phyloP scores from a whole-genome alignment of 2,329 filamentous ascomycete species.

The Teratosphaeria viscida region DNA sequence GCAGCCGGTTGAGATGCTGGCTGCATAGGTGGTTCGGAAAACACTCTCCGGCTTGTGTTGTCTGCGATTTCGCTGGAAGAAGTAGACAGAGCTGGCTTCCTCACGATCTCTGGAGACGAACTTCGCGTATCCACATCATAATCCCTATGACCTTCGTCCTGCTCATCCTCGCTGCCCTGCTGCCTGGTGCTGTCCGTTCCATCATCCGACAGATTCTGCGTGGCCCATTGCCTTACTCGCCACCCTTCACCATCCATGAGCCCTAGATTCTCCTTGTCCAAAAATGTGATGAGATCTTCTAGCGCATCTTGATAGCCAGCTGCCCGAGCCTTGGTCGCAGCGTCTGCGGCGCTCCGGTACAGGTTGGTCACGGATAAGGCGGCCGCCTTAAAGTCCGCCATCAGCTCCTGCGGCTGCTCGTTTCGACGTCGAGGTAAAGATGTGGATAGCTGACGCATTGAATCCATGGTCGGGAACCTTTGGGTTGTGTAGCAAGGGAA shows the following conservation, averaged over 20 bases:
- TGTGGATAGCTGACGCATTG: conserved; percentile 53
- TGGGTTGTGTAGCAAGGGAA: neutral
- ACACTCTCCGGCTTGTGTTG: conserved; percentile 11
- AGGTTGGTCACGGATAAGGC: conserved; percentile 91
- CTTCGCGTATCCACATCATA: conserved; percentile 45
- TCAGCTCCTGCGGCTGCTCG: conserved; percentile 40
- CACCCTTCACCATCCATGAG: conserved; percentile 68
- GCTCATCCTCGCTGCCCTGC: conserved; percentile 52
- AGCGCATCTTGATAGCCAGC: conserved; percentile 91
- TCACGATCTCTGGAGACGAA: conserved; percentile 23
- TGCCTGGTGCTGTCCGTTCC: conserved; percentile 16
- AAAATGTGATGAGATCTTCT: conserved; percentile 74
- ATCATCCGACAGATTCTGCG: conserved; percentile 57
- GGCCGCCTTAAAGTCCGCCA: conserved; percentile 84
- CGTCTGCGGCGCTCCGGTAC: conserved; percentile 79
- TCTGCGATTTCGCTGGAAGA: conserved; percentile 15
- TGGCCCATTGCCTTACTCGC: conserved; percentile 55
- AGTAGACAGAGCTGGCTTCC: conserved; percentile 13
- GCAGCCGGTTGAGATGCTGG: conserved; percentile 7
- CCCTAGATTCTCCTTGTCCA: conserved; percentile 73
- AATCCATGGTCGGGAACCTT: conserved; percentile 41
- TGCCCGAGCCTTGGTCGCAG: conserved; percentile 61
- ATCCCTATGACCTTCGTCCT: conserved; percentile 46
- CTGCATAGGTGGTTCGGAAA: conserved; percentile 13
- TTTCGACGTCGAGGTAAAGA: conserved; percentile 40